Base-by-base conservation (phyloP, 2,329 filamentous ascomycete genomes). In the Lasiodiplodia sp. region DNA sequence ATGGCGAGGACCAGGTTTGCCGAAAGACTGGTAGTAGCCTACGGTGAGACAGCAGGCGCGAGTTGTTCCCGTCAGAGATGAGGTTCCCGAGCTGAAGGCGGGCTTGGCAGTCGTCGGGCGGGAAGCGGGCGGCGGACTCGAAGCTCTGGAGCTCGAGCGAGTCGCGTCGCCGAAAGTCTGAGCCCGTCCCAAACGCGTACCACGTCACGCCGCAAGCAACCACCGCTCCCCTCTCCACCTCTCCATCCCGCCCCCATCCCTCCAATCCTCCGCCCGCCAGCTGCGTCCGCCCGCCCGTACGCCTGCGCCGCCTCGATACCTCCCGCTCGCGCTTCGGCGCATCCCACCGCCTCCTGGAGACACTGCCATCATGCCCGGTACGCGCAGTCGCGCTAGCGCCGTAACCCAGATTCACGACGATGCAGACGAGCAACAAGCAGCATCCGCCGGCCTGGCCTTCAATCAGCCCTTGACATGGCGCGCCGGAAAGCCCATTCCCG, bases 381-480 rank as follows among this genome's bases (percentile, higher is more conserved):
- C 77, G 72, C 77, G 78, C 72, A 79, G 77, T 72, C 77, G 79
- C 73, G 76, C 78, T 62, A 79, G 77, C 73, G 77, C 77, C 68
- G 78, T 77, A 66, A 71, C 72, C 4, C 74, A 75, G 28, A 76
- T 71, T n/a, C 73, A 75, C 28, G 70, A 65, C 47, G 70, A 72
- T 25, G 58, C 51, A 18, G 53, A 53, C 55, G 52, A 65, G 38
- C 38, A 68, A 21, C 66, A 68, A 21, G 52, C 66, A 40, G 28
- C 47, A 5, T 52, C 47, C n/a, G 8, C 55, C 4, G 66, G 64
- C 49, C 87, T 99, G 58, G 84, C 89, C 73, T 98, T 98, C 85
- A 88, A 94, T 75, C 90, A 97, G 77, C 86, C 93, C 71, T 85
- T 99, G 68, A 92, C 93, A 78, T 97, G 96, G 92, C 92, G 92